These are phyloP conservation scores for Chlorella sorokiniana DNA, from an alignment of 139 green algal species.

Conservation along the genomic window DNA sequence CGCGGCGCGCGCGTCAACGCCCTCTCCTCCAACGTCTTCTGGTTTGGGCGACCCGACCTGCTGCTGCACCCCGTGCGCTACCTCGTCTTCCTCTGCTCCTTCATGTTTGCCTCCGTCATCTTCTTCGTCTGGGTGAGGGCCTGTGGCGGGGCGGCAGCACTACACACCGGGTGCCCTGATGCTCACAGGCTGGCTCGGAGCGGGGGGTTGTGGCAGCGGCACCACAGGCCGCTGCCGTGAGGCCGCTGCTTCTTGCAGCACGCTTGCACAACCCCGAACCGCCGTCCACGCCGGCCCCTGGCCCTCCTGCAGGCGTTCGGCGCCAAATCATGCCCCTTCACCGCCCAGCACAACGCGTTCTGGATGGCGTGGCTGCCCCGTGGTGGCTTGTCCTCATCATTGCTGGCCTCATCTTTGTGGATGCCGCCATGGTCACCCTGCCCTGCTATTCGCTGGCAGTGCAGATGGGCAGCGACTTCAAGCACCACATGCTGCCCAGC, in stretches of 20 bases:
- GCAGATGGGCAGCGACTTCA: conserved; percentile 56
- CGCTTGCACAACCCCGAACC: not conserved
- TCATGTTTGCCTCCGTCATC: conserved; percentile 43
- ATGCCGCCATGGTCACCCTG: conserved; percentile 35
- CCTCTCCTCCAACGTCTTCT: conserved; percentile 48
- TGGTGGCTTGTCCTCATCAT: conserved; percentile 48
- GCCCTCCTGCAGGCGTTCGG: conserved; percentile 40
- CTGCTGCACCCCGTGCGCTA: conserved; percentile 50
- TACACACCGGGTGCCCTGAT: too few species aligned
- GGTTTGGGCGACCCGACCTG: conserved; percentile 41
- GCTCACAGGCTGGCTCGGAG: too few species aligned
- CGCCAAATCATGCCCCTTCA: conserved; percentile 52
- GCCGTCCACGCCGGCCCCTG: not conserved
- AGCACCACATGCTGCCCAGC: conserved; percentile 10
- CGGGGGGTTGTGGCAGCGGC: too few species aligned
- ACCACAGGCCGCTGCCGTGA: too few species aligned
- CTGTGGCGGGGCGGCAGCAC: not conserved
- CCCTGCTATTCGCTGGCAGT: conserved; percentile 54
- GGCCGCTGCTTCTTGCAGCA: too few species aligned
- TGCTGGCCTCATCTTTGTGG: conserved; percentile 41
- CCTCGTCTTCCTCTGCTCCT: conserved; percentile 51
- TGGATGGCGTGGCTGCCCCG: conserved; percentile 30
- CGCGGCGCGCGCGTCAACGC: conserved; percentile 11
- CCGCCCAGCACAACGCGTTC: conserved; percentile 2
- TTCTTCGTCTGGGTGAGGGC: not conserved